A percentile compares a stretch with the other conserved stretches of the same genome.
Conservation (phyloP, 345 rosid genomes). For the Lepidium aucheri region DNA sequence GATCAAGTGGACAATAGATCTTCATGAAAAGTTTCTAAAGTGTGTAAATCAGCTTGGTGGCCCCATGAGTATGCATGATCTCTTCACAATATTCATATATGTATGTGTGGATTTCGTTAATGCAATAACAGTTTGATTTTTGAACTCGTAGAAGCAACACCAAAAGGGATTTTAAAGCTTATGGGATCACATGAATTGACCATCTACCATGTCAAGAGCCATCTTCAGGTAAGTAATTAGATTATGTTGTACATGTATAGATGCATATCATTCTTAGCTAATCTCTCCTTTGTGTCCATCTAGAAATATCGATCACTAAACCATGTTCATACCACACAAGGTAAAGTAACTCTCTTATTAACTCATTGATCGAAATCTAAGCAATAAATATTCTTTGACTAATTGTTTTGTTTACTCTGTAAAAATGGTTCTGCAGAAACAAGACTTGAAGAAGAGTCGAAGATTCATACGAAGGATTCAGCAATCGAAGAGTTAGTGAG, state of each 20-base stretch:
- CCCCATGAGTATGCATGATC: slow-evolving; percentile 60
- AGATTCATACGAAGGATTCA: neutral
- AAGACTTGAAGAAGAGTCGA: neutral
- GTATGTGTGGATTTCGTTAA: neutral
- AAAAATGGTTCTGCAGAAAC: neutral
- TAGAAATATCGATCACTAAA: neutral
- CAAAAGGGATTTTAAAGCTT: slow-evolving; percentile 67
- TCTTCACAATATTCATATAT: neutral
- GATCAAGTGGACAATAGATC: slow-evolving; percentile 70
- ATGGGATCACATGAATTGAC: slow-evolving; percentile 71
- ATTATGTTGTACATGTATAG: neutral
- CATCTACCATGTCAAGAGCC: slow-evolving; percentile 90
- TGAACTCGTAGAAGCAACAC: slow-evolving; percentile 53
- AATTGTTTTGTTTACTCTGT: neutral
- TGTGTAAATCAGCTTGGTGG: slow-evolving; percentile 75
- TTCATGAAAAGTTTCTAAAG: slow-evolving; percentile 65
- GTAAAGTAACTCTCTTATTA: neutral
- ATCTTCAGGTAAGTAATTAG: slow-evolving; percentile 50
- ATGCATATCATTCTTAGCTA: neutral
- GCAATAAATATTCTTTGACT: neutral
- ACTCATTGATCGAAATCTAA: neutral
- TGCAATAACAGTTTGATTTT: neutral
- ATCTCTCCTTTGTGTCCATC: neutral
- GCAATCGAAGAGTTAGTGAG: neutral
- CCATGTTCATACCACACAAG: neutral